Evolutionary conservation across 2,329 filamentous ascomycete species (phyloP).

Genomic region (Lachnellula hyalina): DNA sequence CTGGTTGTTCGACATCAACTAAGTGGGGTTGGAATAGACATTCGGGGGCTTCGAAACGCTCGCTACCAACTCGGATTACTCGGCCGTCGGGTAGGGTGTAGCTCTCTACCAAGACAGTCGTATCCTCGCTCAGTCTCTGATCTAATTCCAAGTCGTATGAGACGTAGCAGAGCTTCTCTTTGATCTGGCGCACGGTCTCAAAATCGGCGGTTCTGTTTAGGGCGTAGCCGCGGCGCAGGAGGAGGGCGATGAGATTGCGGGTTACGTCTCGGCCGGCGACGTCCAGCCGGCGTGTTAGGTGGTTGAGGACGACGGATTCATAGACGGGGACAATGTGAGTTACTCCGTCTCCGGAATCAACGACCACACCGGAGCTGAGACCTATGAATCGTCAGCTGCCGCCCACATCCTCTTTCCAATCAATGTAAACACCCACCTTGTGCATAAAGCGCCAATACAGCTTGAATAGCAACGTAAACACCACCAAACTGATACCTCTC

Average conservation of each 20-base stretch:
- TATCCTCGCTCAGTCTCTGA: constrained; percentile 93
- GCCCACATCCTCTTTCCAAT: background rate
- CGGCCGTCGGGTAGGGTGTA: constrained; percentile 96
- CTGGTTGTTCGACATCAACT: constrained; percentile 94
- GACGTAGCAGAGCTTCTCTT: constrained; percentile 99
- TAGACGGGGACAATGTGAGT: constrained; percentile 99
- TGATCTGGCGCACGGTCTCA: constrained; percentile 97
- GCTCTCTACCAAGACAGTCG: constrained; percentile 92
- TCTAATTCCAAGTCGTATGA: constrained; percentile 97
- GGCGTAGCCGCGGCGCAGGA: constrained; percentile 89
- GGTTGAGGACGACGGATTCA: constrained; percentile 95
- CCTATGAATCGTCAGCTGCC: constrained; percentile 42
- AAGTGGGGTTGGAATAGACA: constrained; percentile 98
- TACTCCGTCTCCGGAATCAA: constrained; percentile 96
- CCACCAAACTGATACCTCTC: constrained; percentile 94
- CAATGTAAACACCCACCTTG: constrained; percentile 58
- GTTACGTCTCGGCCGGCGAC: constrained; percentile 96
- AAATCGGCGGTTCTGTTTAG: constrained; percentile 98
- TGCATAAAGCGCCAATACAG: constrained; percentile 90
- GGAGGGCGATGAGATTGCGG: constrained; percentile 92
- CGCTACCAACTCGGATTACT: constrained; percentile 91
- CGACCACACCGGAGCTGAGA: constrained; percentile 90
- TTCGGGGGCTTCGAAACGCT: constrained; percentile 96
- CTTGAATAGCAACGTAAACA: constrained; percentile 97
- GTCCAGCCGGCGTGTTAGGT: constrained; percentile 88